Evolutionary conservation across 2,329 filamentous ascomycete genomes (phyloP).

Genomic region (Westerdykella aurantiaca): DNA sequence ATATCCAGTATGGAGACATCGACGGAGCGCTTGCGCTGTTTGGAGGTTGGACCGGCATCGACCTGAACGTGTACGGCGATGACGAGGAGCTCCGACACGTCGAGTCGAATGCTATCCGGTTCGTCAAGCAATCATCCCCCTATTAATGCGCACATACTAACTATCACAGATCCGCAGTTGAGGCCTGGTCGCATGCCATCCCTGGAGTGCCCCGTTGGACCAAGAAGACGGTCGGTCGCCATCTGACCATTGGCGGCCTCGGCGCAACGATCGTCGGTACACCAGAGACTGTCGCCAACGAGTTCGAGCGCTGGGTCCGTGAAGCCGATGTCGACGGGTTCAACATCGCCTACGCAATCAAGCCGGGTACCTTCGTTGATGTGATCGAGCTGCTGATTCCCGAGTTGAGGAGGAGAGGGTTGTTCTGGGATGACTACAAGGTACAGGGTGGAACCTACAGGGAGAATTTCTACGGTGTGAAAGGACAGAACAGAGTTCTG

Average conservation of each 20-base stretch:
- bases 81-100: slow-evolving; percentile 57
- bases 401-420: slow-evolving; percentile 55
- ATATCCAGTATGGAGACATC: slow-evolving; percentile 52
- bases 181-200: slow-evolving; percentile 13
- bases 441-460: slow-evolving; percentile 53
- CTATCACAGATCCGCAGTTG: slow-evolving; percentile 11
- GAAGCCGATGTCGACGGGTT: slow-evolving; percentile 68
- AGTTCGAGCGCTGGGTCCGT: slow-evolving; percentile 58
- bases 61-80: slow-evolving; percentile 53
- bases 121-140: slow-evolving; percentile 27
- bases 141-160: slow-evolving; percentile 23
- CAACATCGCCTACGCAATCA: slow-evolving; percentile 62
- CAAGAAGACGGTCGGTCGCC: slow-evolving; percentile 59
- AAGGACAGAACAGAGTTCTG: slow-evolving; percentile 44
- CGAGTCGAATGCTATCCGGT: slow-evolving; percentile 47
- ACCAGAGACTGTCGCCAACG: slow-evolving; percentile 57
- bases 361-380: slow-evolving; percentile 60
- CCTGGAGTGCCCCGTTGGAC: slow-evolving; percentile 57
- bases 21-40: slow-evolving; percentile 64
- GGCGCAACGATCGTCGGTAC: slow-evolving; percentile 59
- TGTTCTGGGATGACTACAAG: slow-evolving; percentile 48
- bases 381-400: slow-evolving; percentile 55
- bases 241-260: slow-evolving; percentile 60
- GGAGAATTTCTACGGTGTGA: slow-evolving; percentile 51
- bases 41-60: slow-evolving; percentile 65